Evolutionary conservation across 2,329 filamentous ascomycete genomes (phyloP), one percentile per base, ranked within the genome.

Genomic region (Botrytis galanthina): DNA sequence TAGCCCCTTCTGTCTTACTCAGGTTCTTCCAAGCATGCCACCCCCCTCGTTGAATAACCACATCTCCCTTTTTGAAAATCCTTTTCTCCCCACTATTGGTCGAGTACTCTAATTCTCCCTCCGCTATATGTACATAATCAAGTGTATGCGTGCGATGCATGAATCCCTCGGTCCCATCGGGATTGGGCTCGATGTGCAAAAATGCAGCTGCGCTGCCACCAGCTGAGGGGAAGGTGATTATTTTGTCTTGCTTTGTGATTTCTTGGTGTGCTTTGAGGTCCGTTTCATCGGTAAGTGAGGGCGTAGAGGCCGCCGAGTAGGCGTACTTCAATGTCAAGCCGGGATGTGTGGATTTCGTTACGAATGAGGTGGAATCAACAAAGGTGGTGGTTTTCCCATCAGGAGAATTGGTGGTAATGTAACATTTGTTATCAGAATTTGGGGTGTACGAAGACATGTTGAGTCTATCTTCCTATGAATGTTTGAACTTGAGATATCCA

Each of bases 111-210:
- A 84, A 80, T 76, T 83, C 82, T 9, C 84, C 84, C 5, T 78
- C 76, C 16, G 84, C 18, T 7, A 85, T 79, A 37, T 82, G 75
- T 46, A 76, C 75, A 72, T 84, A 84, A 77, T 85, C 84, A 29
- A 84, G 75, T 54, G 80, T 84, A 46, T 78, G 67, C 7, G 83
- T 84, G 18, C 82, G 83, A 75, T 84, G 84, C 81, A 84, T 82
- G 8, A 82, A 44, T 0, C 74, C 73, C 4, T 73, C 61, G 9
- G 67, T 48, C 7, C 60, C 63, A 9, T 67, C 37, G 26, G 73
- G 66, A 57, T 76, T 77, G 4, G 76, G 74, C 1, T 44, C 75
- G 5, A 77, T 35, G n/a, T 76, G 51, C 3, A 74, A 16, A 14
- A 74, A 37, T 14, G 54, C 70, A 20, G 18, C 29, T 37, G 22